Evolutionary conservation across 2,329 filamentous ascomycete species (phyloP).

Genomic region (Polychaeton citri): DNA sequence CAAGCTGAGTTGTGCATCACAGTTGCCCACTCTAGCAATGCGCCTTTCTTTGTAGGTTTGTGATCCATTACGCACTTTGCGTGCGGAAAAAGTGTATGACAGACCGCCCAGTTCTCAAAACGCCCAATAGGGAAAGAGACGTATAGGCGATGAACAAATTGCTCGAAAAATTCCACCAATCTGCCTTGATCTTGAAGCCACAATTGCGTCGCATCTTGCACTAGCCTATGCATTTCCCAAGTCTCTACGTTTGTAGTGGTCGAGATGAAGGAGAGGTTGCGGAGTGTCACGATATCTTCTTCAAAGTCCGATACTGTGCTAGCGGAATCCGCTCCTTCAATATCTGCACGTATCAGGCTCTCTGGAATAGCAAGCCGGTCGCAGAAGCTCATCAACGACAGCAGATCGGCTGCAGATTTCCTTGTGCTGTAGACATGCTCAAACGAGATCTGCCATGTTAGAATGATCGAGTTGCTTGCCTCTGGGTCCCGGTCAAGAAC

Average conservation of each 20-base stretch:
- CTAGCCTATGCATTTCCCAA: neutral
- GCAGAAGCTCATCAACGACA: neutral
- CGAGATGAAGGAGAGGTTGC: neutral
- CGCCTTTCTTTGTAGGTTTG: neutral
- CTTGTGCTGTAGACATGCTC: slow-evolving; percentile 6
- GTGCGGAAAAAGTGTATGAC: slow-evolving; percentile 7
- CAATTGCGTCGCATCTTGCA: neutral
- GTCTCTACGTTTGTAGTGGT: neutral
- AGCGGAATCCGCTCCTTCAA: slow-evolving; percentile 6
- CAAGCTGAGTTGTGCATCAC: neutral
- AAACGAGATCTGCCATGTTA: slow-evolving; percentile 14
- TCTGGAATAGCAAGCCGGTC: neutral
- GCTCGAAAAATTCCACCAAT: neutral
- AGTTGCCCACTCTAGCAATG: neutral
- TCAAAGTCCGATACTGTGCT: neutral
- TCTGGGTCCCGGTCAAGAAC: slow-evolving; percentile 7
- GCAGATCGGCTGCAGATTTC: neutral
- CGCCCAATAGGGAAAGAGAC: neutral
- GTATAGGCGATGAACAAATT: neutral
- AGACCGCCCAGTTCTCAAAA: slow-evolving; percentile 6
- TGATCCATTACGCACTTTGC: neutral
- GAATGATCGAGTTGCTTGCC: slow-evolving; percentile 8
- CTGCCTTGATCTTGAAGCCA: neutral
- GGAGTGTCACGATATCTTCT: neutral
- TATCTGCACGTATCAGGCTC: neutral